Evolutionary conservation across 2,329 filamentous ascomycete species (phyloP), one percentile per base, ranked within the genome.

Genomic region (Stachybotrys chlorohalonatus): DNA sequence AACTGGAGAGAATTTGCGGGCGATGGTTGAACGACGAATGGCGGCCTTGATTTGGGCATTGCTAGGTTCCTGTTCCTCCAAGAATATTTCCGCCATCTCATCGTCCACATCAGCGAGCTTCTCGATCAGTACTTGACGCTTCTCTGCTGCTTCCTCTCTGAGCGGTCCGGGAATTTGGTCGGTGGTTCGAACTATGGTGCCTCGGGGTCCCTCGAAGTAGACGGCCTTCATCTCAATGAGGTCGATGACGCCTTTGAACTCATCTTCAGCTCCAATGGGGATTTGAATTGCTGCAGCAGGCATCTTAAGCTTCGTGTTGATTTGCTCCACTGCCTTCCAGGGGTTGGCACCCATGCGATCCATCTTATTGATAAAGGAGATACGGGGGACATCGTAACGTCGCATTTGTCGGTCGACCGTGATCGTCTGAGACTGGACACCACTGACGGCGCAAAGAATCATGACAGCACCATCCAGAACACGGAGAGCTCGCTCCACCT

Each of bases 281-380:
- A 99, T 85, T 73, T 99, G 94, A 48, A 99, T 81, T 16, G 94
- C 94, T 11, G 94, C 94, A 39, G 94, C 94, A 36, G 89, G 86
- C 53, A 97, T 87, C 75, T 92, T 92, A 59, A 99, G 83, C 75
- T 99, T 99, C 65, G 86, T 83, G 76, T 96, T 96, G 79, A 99
- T 97, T 75, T 96, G 92, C 47, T 99, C 93, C 55, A 99, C 85
- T 8, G 91, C 92, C 75, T 95, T 96, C 84, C 92, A 99, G 8
- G 94, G 94, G 69, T 99, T 97, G 60, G 94, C 90, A 57, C 94
- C 94, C 88, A 96, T 96, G 61, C 94, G 87, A 68, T 99, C 94
- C 93, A 99, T 97, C 81, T 99, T 99, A 79, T 99, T 99, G 70
- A 99, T 85, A 67, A 99, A 99, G 54, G 89, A 95, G 70, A 99